Evolutionary conservation across 164 flowering plant genomes (phyloP), one percentile per base, ranked within the genome.

Genomic region (Liquidambar formosana): DNA sequence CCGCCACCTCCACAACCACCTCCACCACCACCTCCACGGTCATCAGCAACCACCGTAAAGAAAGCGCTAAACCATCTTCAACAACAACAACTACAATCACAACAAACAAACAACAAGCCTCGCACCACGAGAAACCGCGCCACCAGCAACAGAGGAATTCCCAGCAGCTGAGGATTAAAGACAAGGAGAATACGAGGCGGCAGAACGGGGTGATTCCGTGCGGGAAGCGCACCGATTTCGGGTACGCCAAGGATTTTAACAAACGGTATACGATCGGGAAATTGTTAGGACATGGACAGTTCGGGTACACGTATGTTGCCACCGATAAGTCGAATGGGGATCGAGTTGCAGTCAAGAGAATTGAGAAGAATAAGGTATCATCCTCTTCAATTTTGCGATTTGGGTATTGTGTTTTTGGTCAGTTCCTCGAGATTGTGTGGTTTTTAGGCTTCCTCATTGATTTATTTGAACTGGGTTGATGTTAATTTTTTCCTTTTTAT

Each of bases 291-390:
- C 99, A 94, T 71, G 97, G 98, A 0, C 98, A 94, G 64, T 92
- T 94, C 74, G 98, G 98, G 1, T 94, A 94, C 70, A 94, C 97
- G 11, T 94, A 86, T 74, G 96, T 88, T 73, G 98, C 95, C 4
- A 82, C 80, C 46, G 91, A 94, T 70, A 92, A 82, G 72, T 64
- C 69, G n/a, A 89, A 65, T 68, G 95, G 91, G 28, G 97, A 90
- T 76, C 91, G 97, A 16, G 97, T 94, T 48, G 97, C 97, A 9
- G 98, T 94, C 60, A 94, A 94, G 84, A 88, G 77, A 70, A 92
- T 94, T 63, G 98, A 94, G 33, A 94, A 94, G 80, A 89, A 81
- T 45, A 94, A 94, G 97, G 99, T 94, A 75, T 25, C 65, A 26
- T 27, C 46, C 15, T 44, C 25, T 16, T 21, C 18, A 11, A 5